phyloP scores from a whole-genome alignment of 768 basidiomycete species.

The Cubamyces lactineus region DNA sequence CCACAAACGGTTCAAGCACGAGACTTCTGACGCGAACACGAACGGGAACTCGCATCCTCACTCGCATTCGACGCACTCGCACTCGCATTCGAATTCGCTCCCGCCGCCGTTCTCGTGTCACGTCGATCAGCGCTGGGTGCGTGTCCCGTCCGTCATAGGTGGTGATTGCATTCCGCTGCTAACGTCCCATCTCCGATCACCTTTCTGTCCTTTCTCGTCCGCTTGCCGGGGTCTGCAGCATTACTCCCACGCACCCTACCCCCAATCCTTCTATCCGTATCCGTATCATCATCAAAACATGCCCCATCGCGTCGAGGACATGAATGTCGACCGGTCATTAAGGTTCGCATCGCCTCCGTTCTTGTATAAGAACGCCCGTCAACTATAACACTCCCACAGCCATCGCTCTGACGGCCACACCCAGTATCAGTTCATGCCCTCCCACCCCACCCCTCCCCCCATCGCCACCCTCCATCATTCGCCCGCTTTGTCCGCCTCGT shows the following conservation, averaged over 20 bases:
- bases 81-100: not conserved
- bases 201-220: constrained; percentile 1
- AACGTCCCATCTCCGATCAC: constrained; percentile 25
- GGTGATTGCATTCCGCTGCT: constrained; percentile 21
- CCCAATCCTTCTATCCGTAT: constrained; percentile 27
- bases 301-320: constrained; percentile 54
- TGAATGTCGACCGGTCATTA: constrained; percentile 32
- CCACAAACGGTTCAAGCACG: constrained; percentile 22
- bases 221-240: constrained; percentile 14
- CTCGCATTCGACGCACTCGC: not conserved
- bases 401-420: constrained; percentile 42
- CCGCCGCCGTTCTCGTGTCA: constrained; percentile 19
- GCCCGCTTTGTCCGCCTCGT: constrained; percentile 61
- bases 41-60: not conserved
- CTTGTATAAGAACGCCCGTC: constrained; percentile 28
- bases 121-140: constrained; percentile 30
- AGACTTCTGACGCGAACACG: not conserved
- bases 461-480: constrained; percentile 59
- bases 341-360: constrained; percentile 40
- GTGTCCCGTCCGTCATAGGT: constrained; percentile 17
- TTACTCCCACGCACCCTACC: constrained; percentile 25
- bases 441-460: constrained; percentile 50
- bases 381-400: constrained; percentile 27
- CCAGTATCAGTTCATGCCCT: constrained; percentile 40
- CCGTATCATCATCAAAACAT: constrained; percentile 38